Evolutionary conservation across 208 protist species (phyloP), one percentile per base, ranked within the genome.

Genomic region (Crithidia fasciculata): DNA sequence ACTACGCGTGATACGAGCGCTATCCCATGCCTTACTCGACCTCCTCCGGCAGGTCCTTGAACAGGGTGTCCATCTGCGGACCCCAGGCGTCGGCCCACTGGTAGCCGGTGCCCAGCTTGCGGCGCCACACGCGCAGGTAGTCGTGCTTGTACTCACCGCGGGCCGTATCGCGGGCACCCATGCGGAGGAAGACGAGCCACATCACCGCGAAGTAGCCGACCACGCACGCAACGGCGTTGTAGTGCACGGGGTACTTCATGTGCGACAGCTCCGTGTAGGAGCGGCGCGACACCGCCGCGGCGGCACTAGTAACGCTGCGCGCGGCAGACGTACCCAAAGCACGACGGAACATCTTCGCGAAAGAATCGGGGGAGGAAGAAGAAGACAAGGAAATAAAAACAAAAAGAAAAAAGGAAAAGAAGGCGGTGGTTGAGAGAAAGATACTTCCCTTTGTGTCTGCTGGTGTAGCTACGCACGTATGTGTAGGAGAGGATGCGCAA

Each of bases 1-100:
- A 53, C 63, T 70, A 53, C 39, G 44, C 54, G 0, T 5, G 36
- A 15, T 41, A 5, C 0, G 15, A 41, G 47, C 15, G 0, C 36
- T n/a, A 40, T 19, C 12, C 59, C 3, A 6, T 45, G 68, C 69
- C 60, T 73, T 93, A 85, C 69, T 93, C 81, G 55, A 91, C 89
- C 19, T 79, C 78, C 70, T 89, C 85, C 15, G 91, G 91, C 39
- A 96, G 85, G 74, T 94, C 88, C 78, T 85, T 86, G 79, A 81
- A 96, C 63, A 96, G 15, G 43, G 85, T 93, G 72, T 87, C 82
- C 73, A 91, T 91, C 78, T 91, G 76, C 58, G 85, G 85, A 63
- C 91, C 91, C 89, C 89, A 94, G 18, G 87, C 91, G 66, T 96
- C 91, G 67, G 91, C 71, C 91, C 91, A 96, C 86, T 94, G 74